Conservation (phyloP, 495 filamentous ascomycete genomes). For the Penicillium paxilli region DNA sequence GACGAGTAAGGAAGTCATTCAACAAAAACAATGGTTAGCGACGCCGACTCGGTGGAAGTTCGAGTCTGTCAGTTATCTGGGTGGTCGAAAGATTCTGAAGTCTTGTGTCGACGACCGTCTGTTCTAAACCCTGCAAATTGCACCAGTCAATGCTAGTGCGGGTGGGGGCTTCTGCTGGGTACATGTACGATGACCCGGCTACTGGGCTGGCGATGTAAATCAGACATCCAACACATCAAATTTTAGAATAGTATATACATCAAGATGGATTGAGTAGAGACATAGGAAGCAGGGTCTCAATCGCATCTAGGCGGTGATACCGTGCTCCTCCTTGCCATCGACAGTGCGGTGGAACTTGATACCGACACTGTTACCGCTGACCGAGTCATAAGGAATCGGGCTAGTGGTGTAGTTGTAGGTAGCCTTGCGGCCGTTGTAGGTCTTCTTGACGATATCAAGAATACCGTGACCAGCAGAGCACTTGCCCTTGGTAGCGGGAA, state of each 20-base stretch:
- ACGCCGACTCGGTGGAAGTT: too few relatives aligned
- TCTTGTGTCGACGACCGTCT: too few relatives aligned
- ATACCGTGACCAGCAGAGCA: constrained; percentile 51
- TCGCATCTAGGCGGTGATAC: constrained; percentile 16
- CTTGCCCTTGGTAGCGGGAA: constrained; percentile 35
- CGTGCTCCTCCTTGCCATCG: constrained; percentile 16
- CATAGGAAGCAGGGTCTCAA: background rate
- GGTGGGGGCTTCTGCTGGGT: too few relatives aligned
- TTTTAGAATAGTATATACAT: background rate
- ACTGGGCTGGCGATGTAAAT: too few relatives aligned
- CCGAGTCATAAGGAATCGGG: constrained; percentile 41
- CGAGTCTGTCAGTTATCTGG: too few relatives aligned
- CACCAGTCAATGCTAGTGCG: too few relatives aligned
- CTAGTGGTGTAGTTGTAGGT: constrained; percentile 44
- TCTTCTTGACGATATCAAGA: constrained; percentile 41
- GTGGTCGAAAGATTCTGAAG: too few relatives aligned
- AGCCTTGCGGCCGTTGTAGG: constrained; percentile 30
- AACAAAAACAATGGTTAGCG: background rate
- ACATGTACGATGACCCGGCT: too few relatives aligned
- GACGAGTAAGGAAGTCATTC: background rate
- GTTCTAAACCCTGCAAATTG: too few relatives aligned
- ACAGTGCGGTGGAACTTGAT: constrained; percentile 28
- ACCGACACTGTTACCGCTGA: constrained; percentile 32
- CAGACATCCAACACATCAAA: background rate
- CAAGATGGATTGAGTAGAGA: background rate